A percentile compares a stretch with the other conserved stretches of the same genome.
These are phyloP conservation scores for Chrysosporium keratinophilum DNA, from an alignment of 2,329 filamentous ascomycete species.

Conservation along the genomic window DNA sequence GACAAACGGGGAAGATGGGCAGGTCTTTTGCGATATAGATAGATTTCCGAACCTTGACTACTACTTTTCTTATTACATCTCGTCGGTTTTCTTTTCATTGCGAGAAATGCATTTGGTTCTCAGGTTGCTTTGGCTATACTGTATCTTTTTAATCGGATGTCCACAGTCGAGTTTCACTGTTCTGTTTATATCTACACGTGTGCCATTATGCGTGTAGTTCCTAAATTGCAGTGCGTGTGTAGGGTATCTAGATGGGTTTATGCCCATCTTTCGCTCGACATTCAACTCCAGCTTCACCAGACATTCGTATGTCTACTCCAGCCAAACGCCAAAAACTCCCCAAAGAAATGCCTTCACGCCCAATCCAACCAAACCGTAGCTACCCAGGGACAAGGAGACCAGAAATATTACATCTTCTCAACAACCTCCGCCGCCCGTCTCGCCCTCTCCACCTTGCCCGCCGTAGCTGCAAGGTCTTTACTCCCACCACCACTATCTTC, in stretches of 20 bases:
- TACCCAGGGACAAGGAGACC: background rate
- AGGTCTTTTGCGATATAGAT: slow-evolving; percentile 6
- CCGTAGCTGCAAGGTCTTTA: slow-evolving; percentile 35
- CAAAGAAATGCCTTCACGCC: background rate
- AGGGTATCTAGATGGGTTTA: background rate
- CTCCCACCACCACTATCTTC: slow-evolving; percentile 20
- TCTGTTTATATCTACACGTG: slow-evolving; percentile 8
- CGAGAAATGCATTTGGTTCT: background rate
- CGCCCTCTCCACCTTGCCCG: slow-evolving; percentile 40
- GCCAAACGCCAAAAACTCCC: slow-evolving; percentile 4
- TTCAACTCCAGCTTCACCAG: background rate
- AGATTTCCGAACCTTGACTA: background rate
- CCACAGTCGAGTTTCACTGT: background rate
- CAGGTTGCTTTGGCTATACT: background rate
- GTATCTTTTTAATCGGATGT: background rate
- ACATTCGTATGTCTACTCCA: background rate
- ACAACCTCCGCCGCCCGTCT: slow-evolving; percentile 38
- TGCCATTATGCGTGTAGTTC: no score
- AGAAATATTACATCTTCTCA: slow-evolving; percentile 33
- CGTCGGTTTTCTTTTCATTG: background rate
- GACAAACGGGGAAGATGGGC: background rate
- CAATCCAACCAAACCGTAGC: background rate
- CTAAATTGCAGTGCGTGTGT: background rate
- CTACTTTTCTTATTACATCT: background rate
- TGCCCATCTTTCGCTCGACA: background rate